Evolutionary conservation across 2,329 filamentous ascomycete species (phyloP).

Genomic region (Aureobasidium sp.): DNA sequence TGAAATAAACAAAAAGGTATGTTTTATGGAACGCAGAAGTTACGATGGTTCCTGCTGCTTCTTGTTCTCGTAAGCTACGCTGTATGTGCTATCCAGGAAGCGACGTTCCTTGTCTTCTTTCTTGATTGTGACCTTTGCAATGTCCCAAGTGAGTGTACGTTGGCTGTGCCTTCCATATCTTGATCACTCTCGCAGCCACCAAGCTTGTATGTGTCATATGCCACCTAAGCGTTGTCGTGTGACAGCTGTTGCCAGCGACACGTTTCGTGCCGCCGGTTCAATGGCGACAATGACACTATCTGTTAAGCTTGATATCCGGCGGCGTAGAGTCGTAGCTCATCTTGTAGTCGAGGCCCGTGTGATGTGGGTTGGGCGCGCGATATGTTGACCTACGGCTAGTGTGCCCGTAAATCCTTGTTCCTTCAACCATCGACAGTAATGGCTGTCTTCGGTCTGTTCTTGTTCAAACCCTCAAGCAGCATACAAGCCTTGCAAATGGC

Average conservation of each 20-base stretch:
- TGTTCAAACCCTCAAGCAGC: slow-evolving; percentile 84
- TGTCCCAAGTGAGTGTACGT: not conserved
- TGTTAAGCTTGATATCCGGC: not conserved
- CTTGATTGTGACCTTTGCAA: not conserved
- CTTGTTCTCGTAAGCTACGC: not conserved
- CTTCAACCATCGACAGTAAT: slow-evolving; percentile 27
- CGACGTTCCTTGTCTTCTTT: not conserved
- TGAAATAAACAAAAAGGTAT: not conserved
- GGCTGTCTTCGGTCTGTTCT: slow-evolving; percentile 45
- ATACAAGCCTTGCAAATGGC: slow-evolving; percentile 88
- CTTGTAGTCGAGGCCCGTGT: not conserved
- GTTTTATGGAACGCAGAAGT: not conserved
- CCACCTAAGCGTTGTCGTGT: not conserved
- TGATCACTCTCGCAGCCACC: not conserved
- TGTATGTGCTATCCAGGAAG: not conserved
- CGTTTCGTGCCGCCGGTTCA: not conserved
- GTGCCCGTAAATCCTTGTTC: not conserved
- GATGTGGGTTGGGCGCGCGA: not conserved
- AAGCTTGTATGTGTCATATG: not conserved
- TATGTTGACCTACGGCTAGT: not conserved
- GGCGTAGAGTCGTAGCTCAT: not conserved
- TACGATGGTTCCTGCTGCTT: not conserved
- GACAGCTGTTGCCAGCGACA: not conserved
- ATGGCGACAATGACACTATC: not conserved
- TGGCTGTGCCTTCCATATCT: not conserved